These are phyloP conservation scores for Crepidotus sp. DNA, from an alignment of 1,284 basidiomycete genomes.

Conservation along the genomic window DNA sequence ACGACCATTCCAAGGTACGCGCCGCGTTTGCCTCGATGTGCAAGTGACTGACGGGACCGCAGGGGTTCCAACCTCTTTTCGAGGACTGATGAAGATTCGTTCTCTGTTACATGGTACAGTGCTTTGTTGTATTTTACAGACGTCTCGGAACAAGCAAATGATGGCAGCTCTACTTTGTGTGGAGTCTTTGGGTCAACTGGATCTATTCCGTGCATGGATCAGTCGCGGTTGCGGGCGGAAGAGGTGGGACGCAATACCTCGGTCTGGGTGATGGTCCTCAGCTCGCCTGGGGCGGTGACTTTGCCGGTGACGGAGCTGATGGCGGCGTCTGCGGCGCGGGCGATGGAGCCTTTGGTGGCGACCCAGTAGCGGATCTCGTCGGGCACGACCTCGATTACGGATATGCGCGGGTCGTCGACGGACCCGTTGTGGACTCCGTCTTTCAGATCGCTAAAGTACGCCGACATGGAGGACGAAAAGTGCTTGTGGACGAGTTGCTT, in stretches of 20 bases:
- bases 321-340: conserved; percentile 44
- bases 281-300: conserved; percentile 50
- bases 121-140: conserved; percentile 6
- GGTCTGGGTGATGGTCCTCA: conserved; percentile 50
- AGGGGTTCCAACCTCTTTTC: conserved; percentile 19
- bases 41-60: background rate
- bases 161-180: conserved; percentile 26
- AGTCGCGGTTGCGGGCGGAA: background rate
- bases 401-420: conserved; percentile 66
- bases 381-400: conserved; percentile 74
- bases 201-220: conserved; percentile 18
- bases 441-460: conserved; percentile 83
- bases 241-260: conserved; percentile 37
- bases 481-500: conserved; percentile 58
- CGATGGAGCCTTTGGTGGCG: conserved; percentile 35
- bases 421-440: conserved; percentile 85
- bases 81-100: conserved; percentile 16
- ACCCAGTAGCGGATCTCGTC: conserved; percentile 78
- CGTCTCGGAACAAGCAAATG: background rate
- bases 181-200: conserved; percentile 32
- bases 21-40: background rate
- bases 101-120: conserved; percentile 2
- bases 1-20: conserved; percentile 15
- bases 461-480: conserved; percentile 56
- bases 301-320: conserved; percentile 51